Conservation (phyloP, 1,139 yeast genomes). For the Debaryomyces robertsiae region DNA sequence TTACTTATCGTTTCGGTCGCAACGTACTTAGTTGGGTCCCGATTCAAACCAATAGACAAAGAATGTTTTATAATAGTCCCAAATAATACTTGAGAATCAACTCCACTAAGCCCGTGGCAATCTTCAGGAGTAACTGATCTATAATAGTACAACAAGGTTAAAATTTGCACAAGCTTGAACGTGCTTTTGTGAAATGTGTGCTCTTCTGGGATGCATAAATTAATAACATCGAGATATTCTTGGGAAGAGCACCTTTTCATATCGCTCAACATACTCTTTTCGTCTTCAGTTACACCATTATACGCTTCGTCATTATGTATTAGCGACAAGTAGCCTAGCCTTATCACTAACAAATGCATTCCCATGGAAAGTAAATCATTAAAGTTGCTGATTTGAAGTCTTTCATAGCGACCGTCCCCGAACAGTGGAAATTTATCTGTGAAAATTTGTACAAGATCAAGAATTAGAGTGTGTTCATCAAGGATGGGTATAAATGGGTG, state of each 20-base stretch:
- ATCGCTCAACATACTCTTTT: slow-evolving; percentile 30
- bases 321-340: slow-evolving; percentile 45
- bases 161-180: slow-evolving; percentile 36
- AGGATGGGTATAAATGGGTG: slow-evolving; percentile 43
- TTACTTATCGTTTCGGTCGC: slow-evolving; percentile 36
- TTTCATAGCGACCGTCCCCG: slow-evolving; percentile 21
- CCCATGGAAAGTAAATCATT: slow-evolving; percentile 37
- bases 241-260: slow-evolving; percentile 28
- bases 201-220: slow-evolving; percentile 37
- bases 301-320: slow-evolving; percentile 38
- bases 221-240: slow-evolving; percentile 29
- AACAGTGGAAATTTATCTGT: slow-evolving; percentile 29
- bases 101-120: slow-evolving; percentile 47
- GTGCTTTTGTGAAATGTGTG: slow-evolving; percentile 33
- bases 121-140: slow-evolving; percentile 45
- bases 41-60: slow-evolving; percentile 43
- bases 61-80: slow-evolving; percentile 46
- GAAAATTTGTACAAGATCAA: slow-evolving; percentile 32
- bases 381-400: slow-evolving; percentile 32
- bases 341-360: slow-evolving; percentile 32
- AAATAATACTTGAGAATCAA: slow-evolving; percentile 43
- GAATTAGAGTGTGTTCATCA: slow-evolving; percentile 31
- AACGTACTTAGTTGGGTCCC: slow-evolving; percentile 42
- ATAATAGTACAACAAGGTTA: slow-evolving; percentile 38
- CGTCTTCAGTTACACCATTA: slow-evolving; percentile 33